Conservation (phyloP, 2,329 filamentous ascomycete genomes). For the Monilinia aucupariae region DNA sequence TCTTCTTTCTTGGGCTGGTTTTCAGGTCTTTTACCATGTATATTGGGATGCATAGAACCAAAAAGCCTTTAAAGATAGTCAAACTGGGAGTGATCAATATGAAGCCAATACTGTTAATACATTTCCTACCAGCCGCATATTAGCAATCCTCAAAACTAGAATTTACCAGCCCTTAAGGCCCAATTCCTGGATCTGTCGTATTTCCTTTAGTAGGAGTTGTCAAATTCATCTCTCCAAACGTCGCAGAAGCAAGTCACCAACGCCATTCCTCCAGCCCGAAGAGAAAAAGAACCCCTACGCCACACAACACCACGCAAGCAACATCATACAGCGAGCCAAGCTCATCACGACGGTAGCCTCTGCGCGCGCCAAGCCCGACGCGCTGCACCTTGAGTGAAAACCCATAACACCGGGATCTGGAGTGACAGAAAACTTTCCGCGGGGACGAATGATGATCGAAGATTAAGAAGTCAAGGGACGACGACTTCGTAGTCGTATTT, state of each 20-base stretch:
- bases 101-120: constrained; percentile 22
- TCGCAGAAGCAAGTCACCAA: constrained; percentile 27
- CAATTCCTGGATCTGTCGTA: constrained; percentile 14
- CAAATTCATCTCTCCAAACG: constrained; percentile 16
- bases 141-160: constrained; percentile 22
- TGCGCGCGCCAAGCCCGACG: constrained; percentile 17
- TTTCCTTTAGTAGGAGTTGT: constrained; percentile 12
- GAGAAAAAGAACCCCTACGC: constrained; percentile 16
- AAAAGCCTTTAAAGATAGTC: constrained; percentile 23
- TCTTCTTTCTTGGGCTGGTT: constrained; percentile 21
- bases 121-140: constrained; percentile 20
- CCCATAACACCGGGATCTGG: constrained; percentile 17
- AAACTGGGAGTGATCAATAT: constrained; percentile 22
- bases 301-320: constrained; percentile 19
- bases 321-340: constrained; percentile 12
- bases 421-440: constrained; percentile 36
- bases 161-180: background rate
- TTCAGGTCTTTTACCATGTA: constrained; percentile 25
- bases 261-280: constrained; percentile 35
- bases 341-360: constrained; percentile 5
- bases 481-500: no score
- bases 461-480: constrained; percentile 20
- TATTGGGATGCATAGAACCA: constrained; percentile 24
- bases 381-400: constrained; percentile 18
- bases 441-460: constrained; percentile 30